These are phyloP conservation scores for Parasarocladium wereldwijsianum DNA, from an alignment of 2,329 filamentous ascomycete species.

Conservation along the genomic window DNA sequence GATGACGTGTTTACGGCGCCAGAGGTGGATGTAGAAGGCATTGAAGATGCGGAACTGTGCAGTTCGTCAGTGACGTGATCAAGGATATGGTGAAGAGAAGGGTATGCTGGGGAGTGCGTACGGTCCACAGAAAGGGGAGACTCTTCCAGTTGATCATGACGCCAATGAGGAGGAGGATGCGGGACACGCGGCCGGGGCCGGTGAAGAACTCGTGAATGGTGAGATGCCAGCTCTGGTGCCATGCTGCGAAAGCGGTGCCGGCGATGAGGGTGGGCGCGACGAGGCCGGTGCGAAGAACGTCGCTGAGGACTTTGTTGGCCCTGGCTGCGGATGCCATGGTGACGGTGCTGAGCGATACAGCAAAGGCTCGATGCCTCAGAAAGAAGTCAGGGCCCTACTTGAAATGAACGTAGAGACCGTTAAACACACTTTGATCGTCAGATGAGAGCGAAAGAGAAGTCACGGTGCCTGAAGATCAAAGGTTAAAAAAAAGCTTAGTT, in stretches of 20 bases:
- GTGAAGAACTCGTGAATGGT: conserved; percentile 30
- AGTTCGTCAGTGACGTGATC: conserved; percentile 3
- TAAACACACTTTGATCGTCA: no score
- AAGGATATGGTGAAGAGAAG: not conserved
- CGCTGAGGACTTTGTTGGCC: conserved; percentile 17
- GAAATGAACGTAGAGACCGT: no score
- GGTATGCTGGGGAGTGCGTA: conserved; percentile 23
- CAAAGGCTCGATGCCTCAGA: no score
- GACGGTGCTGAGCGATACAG: no score
- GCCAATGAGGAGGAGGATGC: conserved; percentile 38
- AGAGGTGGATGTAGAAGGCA: conserved; percentile 38
- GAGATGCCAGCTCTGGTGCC: conserved; percentile 25
- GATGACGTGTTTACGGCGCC: conserved; percentile 30
- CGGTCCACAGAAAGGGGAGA: conserved; percentile 62
- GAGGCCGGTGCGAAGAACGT: conserved; percentile 19
- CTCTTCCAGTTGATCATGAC: conserved; percentile 57
- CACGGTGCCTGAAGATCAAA: no score
- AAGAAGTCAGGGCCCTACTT: no score
- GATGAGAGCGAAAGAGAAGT: no score
- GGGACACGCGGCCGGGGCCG: conserved; percentile 37
- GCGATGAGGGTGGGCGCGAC: conserved; percentile 26
- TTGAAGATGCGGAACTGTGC: conserved; percentile 42
- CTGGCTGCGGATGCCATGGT: conserved; percentile 18
- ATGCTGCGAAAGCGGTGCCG: conserved; percentile 30
- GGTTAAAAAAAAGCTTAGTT: no score